Percentiles rank a stretch among this genome's conserved stretches.
phyloP scores from a whole-genome alignment of 495 filamentous ascomycete genomes.

The Cercophora scortea region DNA sequence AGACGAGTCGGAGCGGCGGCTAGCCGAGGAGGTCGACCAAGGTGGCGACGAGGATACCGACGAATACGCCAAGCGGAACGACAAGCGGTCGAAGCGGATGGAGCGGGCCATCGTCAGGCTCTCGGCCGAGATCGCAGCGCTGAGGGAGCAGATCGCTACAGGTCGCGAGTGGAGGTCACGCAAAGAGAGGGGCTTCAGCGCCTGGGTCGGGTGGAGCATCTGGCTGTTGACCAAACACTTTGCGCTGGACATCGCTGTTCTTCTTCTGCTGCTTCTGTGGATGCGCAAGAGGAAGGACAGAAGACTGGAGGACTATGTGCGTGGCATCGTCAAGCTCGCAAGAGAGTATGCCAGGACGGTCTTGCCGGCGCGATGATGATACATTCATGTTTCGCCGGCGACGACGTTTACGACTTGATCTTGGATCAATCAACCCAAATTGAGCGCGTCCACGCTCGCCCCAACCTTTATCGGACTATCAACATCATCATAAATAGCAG shows the following conservation, averaged over 20 bases:
- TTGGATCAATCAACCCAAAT: too few relatives aligned
- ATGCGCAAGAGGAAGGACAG: conserved; percentile 70
- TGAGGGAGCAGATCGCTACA: conserved; percentile 82
- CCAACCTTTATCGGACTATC: too few relatives aligned
- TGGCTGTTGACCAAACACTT: conserved; percentile 68
- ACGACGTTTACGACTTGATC: too few relatives aligned
- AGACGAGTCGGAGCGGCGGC: conserved; percentile 54
- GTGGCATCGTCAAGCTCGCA: conserved; percentile 52
- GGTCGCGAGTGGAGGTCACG: conserved; percentile 47
- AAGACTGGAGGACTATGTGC: conserved; percentile 68
- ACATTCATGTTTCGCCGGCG: not conserved
- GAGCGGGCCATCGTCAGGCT: conserved; percentile 84
- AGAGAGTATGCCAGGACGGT: conserved; percentile 52
- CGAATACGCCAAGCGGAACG: conserved; percentile 33
- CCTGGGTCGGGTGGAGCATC: conserved; percentile 68
- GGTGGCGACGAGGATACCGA: conserved; percentile 31
- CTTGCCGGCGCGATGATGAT: conserved; percentile 41
- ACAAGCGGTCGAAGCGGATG: conserved; percentile 71
- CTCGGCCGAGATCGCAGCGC: conserved; percentile 87
- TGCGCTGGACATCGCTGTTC: conserved; percentile 58
- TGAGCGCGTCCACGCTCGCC: too few relatives aligned
- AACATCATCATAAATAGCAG: too few relatives aligned
- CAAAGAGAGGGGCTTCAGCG: conserved; percentile 47
- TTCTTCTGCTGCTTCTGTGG: conserved; percentile 67
- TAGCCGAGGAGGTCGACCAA: conserved; percentile 41